Evolutionary conservation across 495 filamentous ascomycete genomes (phyloP).

Genomic region (Penicillium macrosclerotiorum): DNA sequence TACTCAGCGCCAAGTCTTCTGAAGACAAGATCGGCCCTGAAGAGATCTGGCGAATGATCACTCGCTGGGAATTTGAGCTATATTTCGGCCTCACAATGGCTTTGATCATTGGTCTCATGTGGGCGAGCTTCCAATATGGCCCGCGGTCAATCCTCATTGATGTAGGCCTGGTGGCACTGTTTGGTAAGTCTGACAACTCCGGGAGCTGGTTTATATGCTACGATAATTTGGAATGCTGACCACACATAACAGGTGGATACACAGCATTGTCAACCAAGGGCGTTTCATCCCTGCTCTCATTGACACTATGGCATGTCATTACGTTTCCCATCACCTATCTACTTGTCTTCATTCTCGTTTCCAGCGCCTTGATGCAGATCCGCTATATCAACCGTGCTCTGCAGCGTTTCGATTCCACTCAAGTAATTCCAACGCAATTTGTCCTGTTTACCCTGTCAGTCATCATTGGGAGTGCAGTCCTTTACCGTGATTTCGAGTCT

Average conservation of each 20-base stretch:
- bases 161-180: constrained; percentile 86
- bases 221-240: constrained; percentile 23
- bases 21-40: constrained; percentile 89
- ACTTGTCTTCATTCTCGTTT: constrained; percentile 70
- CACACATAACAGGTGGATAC: constrained; percentile 66
- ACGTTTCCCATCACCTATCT: constrained; percentile 90
- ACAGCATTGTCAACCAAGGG: constrained; percentile 95
- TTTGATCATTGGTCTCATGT: constrained; percentile 73
- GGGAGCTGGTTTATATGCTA: background rate
- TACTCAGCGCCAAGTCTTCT: constrained; percentile 84
- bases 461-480: constrained; percentile 86
- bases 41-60: constrained; percentile 87
- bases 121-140: constrained; percentile 79
- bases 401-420: constrained; percentile 92
- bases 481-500: constrained; percentile 92
- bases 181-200: constrained; percentile 72
- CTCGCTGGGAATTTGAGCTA: constrained; percentile 83
- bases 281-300: constrained; percentile 89
- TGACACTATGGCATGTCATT: constrained; percentile 79
- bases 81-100: constrained; percentile 75
- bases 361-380: constrained; percentile 90
- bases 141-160: constrained; percentile 86
- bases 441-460: constrained; percentile 94
- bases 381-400: constrained; percentile 93
- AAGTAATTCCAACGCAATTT: constrained; percentile 96